Evolutionary conservation across 176 grass and related monocot species (phyloP).

Genomic region (Aegilops sharonensis): DNA sequence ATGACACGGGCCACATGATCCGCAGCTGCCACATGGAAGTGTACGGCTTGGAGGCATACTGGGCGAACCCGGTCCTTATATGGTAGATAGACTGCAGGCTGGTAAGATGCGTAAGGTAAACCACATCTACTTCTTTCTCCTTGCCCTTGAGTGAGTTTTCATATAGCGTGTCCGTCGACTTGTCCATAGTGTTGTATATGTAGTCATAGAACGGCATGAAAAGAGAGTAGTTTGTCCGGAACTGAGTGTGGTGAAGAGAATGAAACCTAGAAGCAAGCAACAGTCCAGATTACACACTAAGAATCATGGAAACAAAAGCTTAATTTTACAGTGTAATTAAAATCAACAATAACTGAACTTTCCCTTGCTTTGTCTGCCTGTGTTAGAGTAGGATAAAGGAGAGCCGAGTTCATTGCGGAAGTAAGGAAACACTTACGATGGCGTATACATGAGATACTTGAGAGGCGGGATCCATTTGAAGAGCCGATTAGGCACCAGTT

Average conservation of each 20-base stretch:
- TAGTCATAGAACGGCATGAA: conserved; percentile 99
- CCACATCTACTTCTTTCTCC: conserved; percentile 56
- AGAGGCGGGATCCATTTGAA: conserved; percentile 73
- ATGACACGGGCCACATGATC: conserved; percentile 56
- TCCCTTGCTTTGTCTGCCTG: not conserved
- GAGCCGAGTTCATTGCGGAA: not conserved
- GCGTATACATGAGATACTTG: conserved; percentile 97
- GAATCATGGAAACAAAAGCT: not conserved
- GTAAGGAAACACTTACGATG: conserved; percentile 64
- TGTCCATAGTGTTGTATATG: conserved; percentile 77
- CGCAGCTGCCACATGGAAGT: conserved; percentile 55
- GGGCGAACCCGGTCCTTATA: conserved; percentile 69
- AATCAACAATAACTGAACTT: not conserved
- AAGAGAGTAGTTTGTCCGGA: conserved; percentile 83
- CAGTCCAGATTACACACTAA: not conserved
- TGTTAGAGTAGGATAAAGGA: not conserved
- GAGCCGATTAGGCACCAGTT: conserved; percentile 69
- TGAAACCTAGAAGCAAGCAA: conserved; percentile 51
- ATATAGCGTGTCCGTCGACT: conserved; percentile 61
- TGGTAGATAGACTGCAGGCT: conserved; percentile 71
- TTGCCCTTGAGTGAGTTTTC: conserved; percentile 60
- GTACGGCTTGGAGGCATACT: conserved; percentile 72
- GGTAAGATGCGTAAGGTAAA: conserved; percentile 80
- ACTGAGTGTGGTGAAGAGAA: conserved; percentile 93
- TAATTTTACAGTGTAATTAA: not conserved